Percentiles rank a stretch among this genome's conserved stretches.
These are phyloP conservation scores for Crassisporium funariophilum DNA, from an alignment of 768 basidiomycete genomes.

Conservation along the genomic window DNA sequence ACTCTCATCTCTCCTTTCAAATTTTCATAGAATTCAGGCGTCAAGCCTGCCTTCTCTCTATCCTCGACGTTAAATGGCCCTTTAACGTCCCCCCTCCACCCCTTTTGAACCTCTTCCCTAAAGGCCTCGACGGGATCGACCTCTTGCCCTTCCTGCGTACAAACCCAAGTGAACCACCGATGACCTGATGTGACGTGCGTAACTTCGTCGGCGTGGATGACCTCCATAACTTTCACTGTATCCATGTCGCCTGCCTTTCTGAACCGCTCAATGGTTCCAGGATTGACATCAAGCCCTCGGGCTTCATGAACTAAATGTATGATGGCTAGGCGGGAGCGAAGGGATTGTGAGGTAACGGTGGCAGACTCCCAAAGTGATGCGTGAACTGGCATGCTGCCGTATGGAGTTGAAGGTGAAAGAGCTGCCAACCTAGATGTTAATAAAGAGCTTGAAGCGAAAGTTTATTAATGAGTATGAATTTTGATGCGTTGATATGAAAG, in stretches of 20 bases:
- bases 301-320: constrained; percentile 89
- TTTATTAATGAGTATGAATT: not conserved
- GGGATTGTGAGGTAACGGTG: constrained; percentile 61
- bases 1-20: constrained; percentile 62
- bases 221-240: constrained; percentile 67
- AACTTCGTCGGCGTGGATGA: constrained; percentile 81
- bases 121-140: constrained; percentile 67
- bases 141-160: constrained; percentile 43
- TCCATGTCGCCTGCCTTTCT: constrained; percentile 64
- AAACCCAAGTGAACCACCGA: constrained; percentile 82
- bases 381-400: constrained; percentile 75
- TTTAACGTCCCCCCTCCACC: constrained; percentile 74
- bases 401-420: constrained; percentile 65
- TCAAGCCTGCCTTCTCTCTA: constrained; percentile 73
- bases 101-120: constrained; percentile 65
- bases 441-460: constrained; percentile 42
- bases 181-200: constrained; percentile 83
- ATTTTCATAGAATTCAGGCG: constrained; percentile 69
- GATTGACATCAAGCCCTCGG: constrained; percentile 82
- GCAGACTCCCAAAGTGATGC: constrained; percentile 84
- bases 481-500: not conserved
- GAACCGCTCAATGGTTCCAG: constrained; percentile 74
- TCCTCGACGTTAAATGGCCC: constrained; percentile 84
- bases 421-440: constrained; percentile 62
- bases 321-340: constrained; percentile 75